Percentiles rank a stretch among this genome's conserved stretches.
Conservation (phyloP, 257 asterid species). For the Scutellaria galericulata region DNA sequence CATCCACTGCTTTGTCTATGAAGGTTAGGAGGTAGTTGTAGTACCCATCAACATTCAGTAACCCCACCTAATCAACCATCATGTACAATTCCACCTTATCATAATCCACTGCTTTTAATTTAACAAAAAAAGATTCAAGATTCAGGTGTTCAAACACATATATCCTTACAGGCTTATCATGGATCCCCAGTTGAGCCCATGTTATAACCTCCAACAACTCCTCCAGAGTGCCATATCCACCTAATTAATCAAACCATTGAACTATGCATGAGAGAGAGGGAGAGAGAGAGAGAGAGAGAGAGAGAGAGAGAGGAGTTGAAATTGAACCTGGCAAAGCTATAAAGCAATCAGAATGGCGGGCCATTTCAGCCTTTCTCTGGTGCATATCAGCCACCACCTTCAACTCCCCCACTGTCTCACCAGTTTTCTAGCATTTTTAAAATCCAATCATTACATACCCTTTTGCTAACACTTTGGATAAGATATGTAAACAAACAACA, state of each 20-base stretch:
- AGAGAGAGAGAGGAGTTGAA: neutral
- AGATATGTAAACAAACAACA: neutral
- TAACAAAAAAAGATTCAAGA: neutral
- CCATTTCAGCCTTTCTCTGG: constrained; percentile 83
- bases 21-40: constrained; percentile 63
- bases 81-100: no score
- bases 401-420: constrained; percentile 67
- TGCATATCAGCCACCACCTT: constrained; percentile 69
- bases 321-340: constrained; percentile 74
- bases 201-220: constrained; percentile 71
- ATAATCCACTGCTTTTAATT: neutral
- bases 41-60: constrained; percentile 81
- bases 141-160: neutral
- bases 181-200: constrained; percentile 86
- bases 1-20: constrained; percentile 85
- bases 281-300: neutral
- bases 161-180: constrained; percentile 63
- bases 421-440: constrained; percentile 56
- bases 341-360: constrained; percentile 71
- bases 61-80: constrained; percentile 59
- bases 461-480: neutral
- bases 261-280: constrained; percentile 11
- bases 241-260: constrained; percentile 21
- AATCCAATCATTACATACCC: constrained; percentile 34
- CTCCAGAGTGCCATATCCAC: constrained; percentile 84